Evolutionary conservation across 2,329 filamentous ascomycete genomes (phyloP).

Genomic region (Mycosphaerella arachidis): DNA sequence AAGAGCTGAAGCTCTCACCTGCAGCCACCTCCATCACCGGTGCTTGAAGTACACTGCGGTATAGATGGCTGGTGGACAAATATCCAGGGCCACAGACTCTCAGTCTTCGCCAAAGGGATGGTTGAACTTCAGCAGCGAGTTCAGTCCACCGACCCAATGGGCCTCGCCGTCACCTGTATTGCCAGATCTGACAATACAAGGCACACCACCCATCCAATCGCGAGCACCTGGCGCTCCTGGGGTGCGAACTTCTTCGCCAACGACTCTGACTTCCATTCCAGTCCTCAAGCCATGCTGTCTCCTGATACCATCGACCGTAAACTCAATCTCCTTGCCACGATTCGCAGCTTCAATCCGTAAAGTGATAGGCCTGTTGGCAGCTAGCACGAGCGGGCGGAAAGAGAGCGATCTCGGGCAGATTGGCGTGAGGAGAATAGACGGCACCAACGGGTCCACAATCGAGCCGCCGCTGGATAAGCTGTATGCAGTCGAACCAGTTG

Average conservation of each 20-base stretch:
- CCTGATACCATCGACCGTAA: slow-evolving; percentile 47
- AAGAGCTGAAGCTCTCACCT: no score
- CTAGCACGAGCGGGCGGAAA: slow-evolving; percentile 86
- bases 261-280: slow-evolving; percentile 73
- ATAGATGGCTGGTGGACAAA: no score
- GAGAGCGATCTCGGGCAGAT: slow-evolving; percentile 90
- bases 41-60: no score
- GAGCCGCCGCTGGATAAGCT: slow-evolving; percentile 86
- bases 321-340: slow-evolving; percentile 46
- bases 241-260: slow-evolving; percentile 70
- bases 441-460: slow-evolving; percentile 90
- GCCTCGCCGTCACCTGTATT: slow-evolving; percentile 61
- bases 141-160: slow-evolving; percentile 93
- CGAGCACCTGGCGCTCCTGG: slow-evolving; percentile 25
- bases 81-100: no score
- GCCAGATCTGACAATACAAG: slow-evolving; percentile 72
- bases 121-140: slow-evolving; percentile 93
- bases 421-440: slow-evolving; percentile 82
- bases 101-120: slow-evolving; percentile 78
- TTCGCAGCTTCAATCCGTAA: slow-evolving; percentile 68
- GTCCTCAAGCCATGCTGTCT: slow-evolving; percentile 40
- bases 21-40: no score
- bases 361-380: slow-evolving; percentile 77
- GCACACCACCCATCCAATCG: slow-evolving; percentile 73
- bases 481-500: slow-evolving; percentile 93